A percentile compares a stretch with the other conserved stretches of the same genome.
These are phyloP conservation scores for Exophiala phaeomuriformis DNA, from an alignment of 2,329 filamentous ascomycete genomes.

Conservation along the genomic window DNA sequence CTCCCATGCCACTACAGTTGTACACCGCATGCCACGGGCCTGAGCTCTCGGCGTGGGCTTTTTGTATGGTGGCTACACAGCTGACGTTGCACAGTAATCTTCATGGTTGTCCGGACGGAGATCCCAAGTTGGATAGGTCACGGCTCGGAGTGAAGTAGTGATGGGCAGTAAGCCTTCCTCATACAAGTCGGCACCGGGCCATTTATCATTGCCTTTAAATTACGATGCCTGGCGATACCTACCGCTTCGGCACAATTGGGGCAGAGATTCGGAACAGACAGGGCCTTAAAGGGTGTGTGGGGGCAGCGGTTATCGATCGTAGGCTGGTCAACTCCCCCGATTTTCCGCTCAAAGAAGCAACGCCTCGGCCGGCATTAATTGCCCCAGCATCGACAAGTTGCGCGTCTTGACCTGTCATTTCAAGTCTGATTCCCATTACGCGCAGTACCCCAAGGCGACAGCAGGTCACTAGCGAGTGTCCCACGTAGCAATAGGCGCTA, in stretches of 20 bases:
- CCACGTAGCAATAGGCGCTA: not conserved
- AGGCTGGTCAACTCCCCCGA: slow-evolving; percentile 1
- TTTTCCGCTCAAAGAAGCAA: slow-evolving; percentile 7
- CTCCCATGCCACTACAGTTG: too few relatives aligned
- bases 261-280: not conserved
- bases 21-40: not conserved
- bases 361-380: not conserved
- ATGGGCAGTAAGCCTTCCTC: too few relatives aligned
- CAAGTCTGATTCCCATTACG: slow-evolving; percentile 8
- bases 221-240: not conserved
- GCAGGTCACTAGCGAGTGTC: not conserved
- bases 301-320: not conserved
- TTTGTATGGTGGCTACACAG: not conserved
- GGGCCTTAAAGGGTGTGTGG: not conserved
- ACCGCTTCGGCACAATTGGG: not conserved
- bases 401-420: slow-evolving; percentile 1
- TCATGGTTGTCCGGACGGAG: not conserved
- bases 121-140: not conserved
- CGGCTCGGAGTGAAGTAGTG: too few relatives aligned
- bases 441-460: not conserved
- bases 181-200: too few relatives aligned
- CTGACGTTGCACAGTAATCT: too few relatives aligned
- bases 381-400: not conserved
- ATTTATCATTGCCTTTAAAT: not conserved
- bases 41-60: not conserved